Evolutionary conservation across 306 rosid species (phyloP).

Genomic region (Vachellia pachyceras): DNA sequence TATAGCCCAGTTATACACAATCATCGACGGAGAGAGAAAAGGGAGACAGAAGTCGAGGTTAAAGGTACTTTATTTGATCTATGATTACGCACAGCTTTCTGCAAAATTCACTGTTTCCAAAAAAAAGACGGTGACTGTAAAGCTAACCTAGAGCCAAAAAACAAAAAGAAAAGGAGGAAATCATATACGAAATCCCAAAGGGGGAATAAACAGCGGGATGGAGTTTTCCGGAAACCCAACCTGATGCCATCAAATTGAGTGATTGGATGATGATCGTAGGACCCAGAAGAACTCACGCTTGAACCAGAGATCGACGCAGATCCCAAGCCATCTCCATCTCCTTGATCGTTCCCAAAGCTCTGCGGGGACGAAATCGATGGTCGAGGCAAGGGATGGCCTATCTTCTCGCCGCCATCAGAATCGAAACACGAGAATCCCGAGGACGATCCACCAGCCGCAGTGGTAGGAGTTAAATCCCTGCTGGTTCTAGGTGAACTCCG

Average conservation of each 20-base stretch:
- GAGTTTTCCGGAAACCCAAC: constrained; percentile 40
- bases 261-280: constrained; percentile 68
- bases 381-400: constrained; percentile 69
- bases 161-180: background rate
- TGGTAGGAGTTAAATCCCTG: constrained; percentile 48
- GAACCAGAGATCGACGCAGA: constrained; percentile 70
- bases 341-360: constrained; percentile 57
- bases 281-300: constrained; percentile 76
- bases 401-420: constrained; percentile 49
- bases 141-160: background rate
- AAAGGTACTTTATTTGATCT: constrained; percentile 24
- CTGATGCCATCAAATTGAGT: constrained; percentile 54
- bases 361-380: constrained; percentile 53
- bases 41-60: background rate
- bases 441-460: constrained; percentile 34
- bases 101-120: background rate
- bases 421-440: constrained; percentile 60
- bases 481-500: constrained; percentile 65
- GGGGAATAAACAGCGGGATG: background rate
- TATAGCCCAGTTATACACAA: constrained; percentile 6
- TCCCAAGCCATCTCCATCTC: constrained; percentile 50
- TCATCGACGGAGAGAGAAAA: constrained; percentile 21
- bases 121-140: constrained; percentile 1
- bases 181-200: background rate
- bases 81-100: constrained; percentile 27